A percentile compares a stretch with the other conserved stretches of the same genome.
phyloP scores from a whole-genome alignment of 2,329 filamentous ascomycete species.

The Zymoseptoria tritici region DNA sequence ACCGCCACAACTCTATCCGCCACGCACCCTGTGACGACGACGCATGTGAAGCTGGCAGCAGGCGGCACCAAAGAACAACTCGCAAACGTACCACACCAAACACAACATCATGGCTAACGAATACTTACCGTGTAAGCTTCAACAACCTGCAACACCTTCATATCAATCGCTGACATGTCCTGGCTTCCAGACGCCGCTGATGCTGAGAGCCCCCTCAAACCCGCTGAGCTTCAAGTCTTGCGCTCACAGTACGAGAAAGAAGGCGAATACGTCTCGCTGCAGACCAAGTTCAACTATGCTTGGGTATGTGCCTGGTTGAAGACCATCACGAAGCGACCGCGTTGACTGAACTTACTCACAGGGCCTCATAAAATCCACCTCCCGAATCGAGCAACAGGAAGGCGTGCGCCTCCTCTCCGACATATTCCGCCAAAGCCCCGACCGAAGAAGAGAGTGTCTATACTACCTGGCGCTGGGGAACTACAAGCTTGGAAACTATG shows the following conservation, averaged over 20 bases:
- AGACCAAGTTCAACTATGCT: constrained; percentile 99
- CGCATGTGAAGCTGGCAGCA: neutral
- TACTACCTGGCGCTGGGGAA: constrained; percentile 97
- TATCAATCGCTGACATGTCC: constrained; percentile 20
- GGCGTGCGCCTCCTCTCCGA: constrained; percentile 19
- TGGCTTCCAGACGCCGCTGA: constrained; percentile 76
- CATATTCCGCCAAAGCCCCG: constrained; percentile 89
- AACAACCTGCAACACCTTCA: neutral
- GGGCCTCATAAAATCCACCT: constrained; percentile 90
- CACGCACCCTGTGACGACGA: constrained; percentile 1
- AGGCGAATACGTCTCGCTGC: constrained; percentile 90
- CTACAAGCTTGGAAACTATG: constrained; percentile 97
- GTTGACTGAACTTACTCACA: constrained; percentile 31
- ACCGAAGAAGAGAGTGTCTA: constrained; percentile 91
- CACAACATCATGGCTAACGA: constrained; percentile 32
- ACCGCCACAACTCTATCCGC: constrained; percentile 1
- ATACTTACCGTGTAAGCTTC: constrained; percentile 42
- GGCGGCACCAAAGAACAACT: constrained; percentile 4
- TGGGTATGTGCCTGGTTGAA: constrained; percentile 56
- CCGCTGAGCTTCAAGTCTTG: constrained; percentile 85
- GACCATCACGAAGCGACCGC: neutral
- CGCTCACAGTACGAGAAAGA: constrained; percentile 95
- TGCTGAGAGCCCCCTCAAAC: constrained; percentile 89
- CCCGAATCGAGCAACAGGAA: constrained; percentile 54
- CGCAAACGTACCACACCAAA: constrained; percentile 1